A percentile compares a stretch with the other conserved stretches of the same genome.
phyloP scores from a whole-genome alignment of 768 basidiomycete genomes.

The Hygrocybe coccinea region DNA sequence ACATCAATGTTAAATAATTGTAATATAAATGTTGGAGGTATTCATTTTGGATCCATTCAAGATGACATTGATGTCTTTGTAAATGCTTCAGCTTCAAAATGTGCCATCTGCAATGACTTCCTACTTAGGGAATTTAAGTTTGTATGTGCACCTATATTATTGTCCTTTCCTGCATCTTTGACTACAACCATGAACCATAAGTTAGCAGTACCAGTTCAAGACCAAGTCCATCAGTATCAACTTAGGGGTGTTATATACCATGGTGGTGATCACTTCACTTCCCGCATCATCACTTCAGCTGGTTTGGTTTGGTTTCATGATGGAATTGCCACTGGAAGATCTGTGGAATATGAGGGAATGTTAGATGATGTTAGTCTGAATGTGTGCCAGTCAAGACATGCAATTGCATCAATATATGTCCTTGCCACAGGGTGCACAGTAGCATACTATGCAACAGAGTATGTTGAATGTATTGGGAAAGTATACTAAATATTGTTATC shows the following conservation, averaged over 20 bases:
- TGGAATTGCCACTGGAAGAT: slow-evolving; percentile 14
- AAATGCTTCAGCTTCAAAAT: not conserved
- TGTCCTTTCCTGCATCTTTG: slow-evolving; percentile 7
- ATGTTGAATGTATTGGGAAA: too few species aligned
- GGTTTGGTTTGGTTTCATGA: slow-evolving; percentile 23
- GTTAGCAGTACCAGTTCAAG: not conserved
- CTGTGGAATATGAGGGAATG: not conserved
- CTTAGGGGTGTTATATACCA: slow-evolving; percentile 18
- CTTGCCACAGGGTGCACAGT: too few species aligned
- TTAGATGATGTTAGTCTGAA: not conserved
- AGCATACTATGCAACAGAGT: too few species aligned
- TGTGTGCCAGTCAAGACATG: not conserved
- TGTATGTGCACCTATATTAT: not conserved
- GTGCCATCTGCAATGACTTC: not conserved
- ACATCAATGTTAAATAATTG: not conserved
- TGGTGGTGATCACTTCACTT: slow-evolving; percentile 18
- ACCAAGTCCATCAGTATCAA: not conserved
- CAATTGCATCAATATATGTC: not conserved
- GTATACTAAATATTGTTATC: too few species aligned
- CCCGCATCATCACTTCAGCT: slow-evolving; percentile 8
- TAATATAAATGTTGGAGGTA: not conserved
- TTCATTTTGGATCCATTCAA: not conserved
- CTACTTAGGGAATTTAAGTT: not conserved
- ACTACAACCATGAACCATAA: slow-evolving; percentile 3
- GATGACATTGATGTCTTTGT: not conserved